phyloP scores from a whole-genome alignment of 129 eudicot species.

The Centrapalus pauciflorus region DNA sequence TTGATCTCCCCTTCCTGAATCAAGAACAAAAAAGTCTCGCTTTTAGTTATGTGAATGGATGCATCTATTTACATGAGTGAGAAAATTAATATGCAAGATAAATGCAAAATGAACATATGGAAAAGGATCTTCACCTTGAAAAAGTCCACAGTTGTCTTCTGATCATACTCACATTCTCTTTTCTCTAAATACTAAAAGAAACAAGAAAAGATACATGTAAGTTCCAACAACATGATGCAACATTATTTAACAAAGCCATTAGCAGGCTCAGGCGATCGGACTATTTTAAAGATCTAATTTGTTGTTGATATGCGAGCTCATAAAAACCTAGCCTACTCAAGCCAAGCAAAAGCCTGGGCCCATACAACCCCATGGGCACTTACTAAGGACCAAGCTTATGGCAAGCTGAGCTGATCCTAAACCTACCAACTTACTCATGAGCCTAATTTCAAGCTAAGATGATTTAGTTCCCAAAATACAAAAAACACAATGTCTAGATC shows the following conservation, averaged over 20 bases:
- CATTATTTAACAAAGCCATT: neutral
- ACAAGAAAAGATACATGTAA: neutral
- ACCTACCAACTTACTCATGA: neutral
- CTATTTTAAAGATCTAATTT: too few relatives aligned
- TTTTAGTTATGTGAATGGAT: neutral
- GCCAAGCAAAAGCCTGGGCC: neutral
- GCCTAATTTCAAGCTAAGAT: neutral
- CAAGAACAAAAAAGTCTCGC: neutral
- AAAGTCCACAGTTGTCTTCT: slow-evolving; percentile 62
- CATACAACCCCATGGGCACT: neutral
- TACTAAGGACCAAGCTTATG: neutral
- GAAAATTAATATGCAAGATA: neutral
- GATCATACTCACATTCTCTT: slow-evolving; percentile 94
- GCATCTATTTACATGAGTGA: neutral
- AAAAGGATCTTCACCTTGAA: slow-evolving; percentile 43
- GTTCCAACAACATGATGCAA: neutral
- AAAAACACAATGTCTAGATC: neutral
- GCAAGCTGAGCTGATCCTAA: neutral
- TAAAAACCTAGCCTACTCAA: neutral
- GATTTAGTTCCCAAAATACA: neutral
- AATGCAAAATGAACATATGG: neutral
- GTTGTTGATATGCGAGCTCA: neutral
- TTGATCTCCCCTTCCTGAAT: slow-evolving; percentile 58
- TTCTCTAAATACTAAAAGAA: slow-evolving; percentile 65
- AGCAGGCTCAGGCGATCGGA: too few relatives aligned